These are phyloP conservation scores for Chlamydomonas sp. DNA, from an alignment of 139 green algal species.

Conservation along the genomic window DNA sequence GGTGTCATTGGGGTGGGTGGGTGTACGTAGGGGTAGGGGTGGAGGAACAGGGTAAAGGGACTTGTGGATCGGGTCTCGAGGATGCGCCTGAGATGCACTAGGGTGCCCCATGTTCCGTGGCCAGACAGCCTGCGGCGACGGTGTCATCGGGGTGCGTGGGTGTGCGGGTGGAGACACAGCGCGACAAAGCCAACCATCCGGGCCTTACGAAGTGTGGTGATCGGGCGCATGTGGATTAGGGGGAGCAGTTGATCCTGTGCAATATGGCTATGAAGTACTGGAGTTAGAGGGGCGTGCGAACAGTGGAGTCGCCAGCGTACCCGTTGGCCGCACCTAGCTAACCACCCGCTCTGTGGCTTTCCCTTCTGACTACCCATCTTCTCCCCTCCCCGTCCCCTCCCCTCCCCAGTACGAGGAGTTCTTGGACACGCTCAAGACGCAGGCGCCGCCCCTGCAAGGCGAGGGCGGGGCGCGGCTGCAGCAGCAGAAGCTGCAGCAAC, in stretches of 20 bases:
- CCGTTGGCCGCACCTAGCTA: background rate
- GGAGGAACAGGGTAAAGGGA: background rate
- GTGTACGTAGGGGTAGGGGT: background rate
- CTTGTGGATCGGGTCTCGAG: background rate
- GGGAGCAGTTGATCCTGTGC: background rate
- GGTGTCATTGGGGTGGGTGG: constrained; percentile 59
- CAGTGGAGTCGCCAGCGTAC: background rate
- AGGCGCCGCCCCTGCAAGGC: constrained; percentile 28
- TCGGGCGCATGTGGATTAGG: background rate
- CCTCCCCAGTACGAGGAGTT: constrained; percentile 57
- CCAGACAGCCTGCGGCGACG: background rate
- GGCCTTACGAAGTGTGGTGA: background rate
- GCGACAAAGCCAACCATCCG: background rate
- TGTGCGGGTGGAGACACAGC: background rate
- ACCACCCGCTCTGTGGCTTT: background rate
- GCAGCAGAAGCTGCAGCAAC: background rate
- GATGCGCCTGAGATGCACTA: background rate
- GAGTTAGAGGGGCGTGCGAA: background rate
- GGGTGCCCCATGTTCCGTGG: background rate
- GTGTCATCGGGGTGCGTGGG: background rate
- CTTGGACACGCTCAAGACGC: constrained; percentile 42
- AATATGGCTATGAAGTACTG: background rate
- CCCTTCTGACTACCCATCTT: background rate
- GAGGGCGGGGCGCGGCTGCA: background rate
- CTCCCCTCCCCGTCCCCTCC: background rate